Evolutionary conservation across 768 basidiomycete species (phyloP).

Genomic region (Russula sp.): DNA sequence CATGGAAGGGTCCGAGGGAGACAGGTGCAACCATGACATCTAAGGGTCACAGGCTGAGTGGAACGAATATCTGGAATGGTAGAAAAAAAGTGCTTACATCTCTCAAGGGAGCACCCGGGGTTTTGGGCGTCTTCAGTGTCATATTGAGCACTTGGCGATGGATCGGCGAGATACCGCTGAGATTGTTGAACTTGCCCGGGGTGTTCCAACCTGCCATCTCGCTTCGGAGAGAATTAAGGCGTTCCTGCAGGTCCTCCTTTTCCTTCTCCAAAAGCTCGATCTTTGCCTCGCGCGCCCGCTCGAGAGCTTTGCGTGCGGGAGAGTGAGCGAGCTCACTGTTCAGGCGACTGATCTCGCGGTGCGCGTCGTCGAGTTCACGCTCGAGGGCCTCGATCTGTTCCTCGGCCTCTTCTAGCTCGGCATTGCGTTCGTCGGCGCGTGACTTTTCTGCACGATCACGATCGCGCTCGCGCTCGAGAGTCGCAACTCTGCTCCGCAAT

Average conservation of each 20-base stretch:
- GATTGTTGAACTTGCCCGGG: constrained; percentile 47
- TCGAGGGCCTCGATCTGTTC: constrained; percentile 60
- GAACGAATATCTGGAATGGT: neutral
- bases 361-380: constrained; percentile 66
- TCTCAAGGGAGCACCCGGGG: constrained; percentile 69
- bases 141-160: constrained; percentile 64
- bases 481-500: constrained; percentile 42
- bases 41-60: constrained; percentile 27
- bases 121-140: constrained; percentile 62
- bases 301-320: constrained; percentile 69
- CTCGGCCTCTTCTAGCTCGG: constrained; percentile 33
- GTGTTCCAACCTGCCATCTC: constrained; percentile 47
- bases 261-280: constrained; percentile 72
- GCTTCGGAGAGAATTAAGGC: constrained; percentile 52
- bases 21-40: constrained; percentile 70
- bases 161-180: constrained; percentile 65
- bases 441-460: constrained; percentile 26
- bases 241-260: constrained; percentile 67
- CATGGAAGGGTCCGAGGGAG: constrained; percentile 46
- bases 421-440: constrained; percentile 25
- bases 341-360: constrained; percentile 67
- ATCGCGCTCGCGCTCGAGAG: constrained; percentile 54
- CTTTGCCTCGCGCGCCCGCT: constrained; percentile 65
- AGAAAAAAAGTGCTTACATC: constrained; percentile 46
- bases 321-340: constrained; percentile 61